Conservation (phyloP, 257 asterid genomes). For the Penstemon davidsonii region DNA sequence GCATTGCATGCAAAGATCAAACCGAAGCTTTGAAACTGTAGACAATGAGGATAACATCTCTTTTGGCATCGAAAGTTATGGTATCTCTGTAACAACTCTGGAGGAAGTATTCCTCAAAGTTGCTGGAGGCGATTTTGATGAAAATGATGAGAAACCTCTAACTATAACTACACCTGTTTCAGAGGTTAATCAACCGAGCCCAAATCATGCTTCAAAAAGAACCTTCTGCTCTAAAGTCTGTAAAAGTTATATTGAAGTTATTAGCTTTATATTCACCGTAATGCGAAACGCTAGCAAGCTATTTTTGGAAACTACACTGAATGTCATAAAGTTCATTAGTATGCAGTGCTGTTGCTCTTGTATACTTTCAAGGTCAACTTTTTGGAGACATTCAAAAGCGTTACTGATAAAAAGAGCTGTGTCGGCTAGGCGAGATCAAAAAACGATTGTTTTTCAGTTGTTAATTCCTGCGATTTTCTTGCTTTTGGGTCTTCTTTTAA, state of each 20-base stretch:
- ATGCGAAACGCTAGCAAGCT: constrained; percentile 65
- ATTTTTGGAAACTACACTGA: constrained; percentile 49
- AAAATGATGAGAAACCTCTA: constrained; percentile 41
- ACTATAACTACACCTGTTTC: constrained; percentile 40
- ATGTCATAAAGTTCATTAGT: constrained; percentile 56
- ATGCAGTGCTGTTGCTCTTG: constrained; percentile 84
- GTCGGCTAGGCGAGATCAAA: constrained; percentile 86
- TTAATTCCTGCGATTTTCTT: constrained; percentile 85
- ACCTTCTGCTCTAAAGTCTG: constrained; percentile 48
- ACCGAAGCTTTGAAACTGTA: constrained; percentile 34
- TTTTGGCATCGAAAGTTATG: constrained; percentile 90
- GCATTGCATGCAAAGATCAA: constrained; percentile 68
- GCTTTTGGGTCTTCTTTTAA: constrained; percentile 84
- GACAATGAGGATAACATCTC: constrained; percentile 32
- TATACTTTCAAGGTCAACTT: constrained; percentile 68
- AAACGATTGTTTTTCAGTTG: constrained; percentile 83
- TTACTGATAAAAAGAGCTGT: constrained; percentile 83
- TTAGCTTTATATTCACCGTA: constrained; percentile 51
- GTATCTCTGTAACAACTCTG: constrained; percentile 93
- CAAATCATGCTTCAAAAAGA: constrained; percentile 41
- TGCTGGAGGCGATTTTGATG: constrained; percentile 96
- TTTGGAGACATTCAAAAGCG: constrained; percentile 91
- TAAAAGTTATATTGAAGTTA: constrained; percentile 47
- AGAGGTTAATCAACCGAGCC: constrained; percentile 38
- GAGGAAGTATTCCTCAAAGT: constrained; percentile 96